Evolutionary conservation across 2,329 filamentous ascomycete species (phyloP), one percentile per base, ranked within the genome.

Genomic region (Colletotrichum plurivorum): DNA sequence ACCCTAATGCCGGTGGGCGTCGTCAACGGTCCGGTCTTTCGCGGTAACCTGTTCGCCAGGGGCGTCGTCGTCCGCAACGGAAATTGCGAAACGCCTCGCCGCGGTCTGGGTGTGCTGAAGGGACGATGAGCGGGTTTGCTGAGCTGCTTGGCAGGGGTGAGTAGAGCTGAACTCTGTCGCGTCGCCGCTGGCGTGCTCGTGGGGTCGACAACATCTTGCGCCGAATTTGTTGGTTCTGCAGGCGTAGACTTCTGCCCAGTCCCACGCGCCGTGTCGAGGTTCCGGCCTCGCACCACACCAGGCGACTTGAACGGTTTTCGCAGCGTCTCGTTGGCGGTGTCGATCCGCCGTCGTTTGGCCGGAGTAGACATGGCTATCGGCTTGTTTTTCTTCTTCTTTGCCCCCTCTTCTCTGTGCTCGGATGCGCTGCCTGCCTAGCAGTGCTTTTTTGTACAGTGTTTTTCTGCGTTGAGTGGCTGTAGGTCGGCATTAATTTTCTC

Each of bases 301-400:
- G 71, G 71, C 20, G 71, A 72, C 10, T 63, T 69, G 46, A 72
- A 72, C 12, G 71, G 71, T 51, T 71, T 65, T 15, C 69, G 69
- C 10, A 72, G 63, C 12, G 69, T 67, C 43, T 71, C 56, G 62
- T 61, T 71, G 31, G 71, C 71, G 36, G 39, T 27, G 18, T 72
- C 66, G 55, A 70, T 43, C 7, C 71, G 69, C 43, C 69, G 70
- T 22, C 69, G 63, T 27, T 72, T 72, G 7, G 71, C 58, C 15
- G 71, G 71, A 9, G 65, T 69, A 46, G 45, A 48, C 65, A 71
- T 71, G 41, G 8, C 2, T 15, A 43, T 4, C n/a, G 5, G 16
- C n/a, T 36, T 31, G 22, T 31, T 13, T n/a, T 53, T 31, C 5
- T 36, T 53, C 13, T 18, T 36, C 25, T 53, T 18, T 18, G 8